These are phyloP conservation scores for Scutellospora calospora DNA, from an alignment of 371 early-diverging fungal species.

Conservation along the genomic window DNA sequence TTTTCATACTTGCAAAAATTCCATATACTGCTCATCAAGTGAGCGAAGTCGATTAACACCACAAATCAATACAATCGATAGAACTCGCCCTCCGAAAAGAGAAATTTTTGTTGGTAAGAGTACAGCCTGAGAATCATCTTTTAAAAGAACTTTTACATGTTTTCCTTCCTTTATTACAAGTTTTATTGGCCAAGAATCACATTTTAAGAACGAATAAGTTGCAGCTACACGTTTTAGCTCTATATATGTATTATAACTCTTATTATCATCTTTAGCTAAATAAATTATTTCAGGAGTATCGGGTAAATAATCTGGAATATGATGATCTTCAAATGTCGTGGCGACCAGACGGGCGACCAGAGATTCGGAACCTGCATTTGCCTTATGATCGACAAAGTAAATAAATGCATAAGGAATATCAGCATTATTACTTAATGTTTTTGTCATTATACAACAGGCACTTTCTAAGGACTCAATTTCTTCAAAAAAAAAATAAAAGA, in stretches of 20 bases:
- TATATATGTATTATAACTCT: neutral
- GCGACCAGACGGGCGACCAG: constrained; percentile 35
- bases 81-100: constrained; percentile 44
- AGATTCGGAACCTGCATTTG: neutral
- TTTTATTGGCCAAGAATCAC: constrained; percentile 49
- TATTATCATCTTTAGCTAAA: constrained; percentile 44
- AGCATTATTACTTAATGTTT: constrained; percentile 46
- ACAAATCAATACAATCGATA: constrained; percentile 50
- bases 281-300: constrained; percentile 50
- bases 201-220: too few species aligned
- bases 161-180: constrained; percentile 47
- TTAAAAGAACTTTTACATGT: constrained; percentile 48
- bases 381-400: constrained; percentile 41
- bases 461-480: constrained; percentile 25
- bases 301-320: constrained; percentile 51
- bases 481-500: too few species aligned
- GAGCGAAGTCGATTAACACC: constrained; percentile 50
- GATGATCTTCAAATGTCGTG: constrained; percentile 52
- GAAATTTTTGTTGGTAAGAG: constrained; percentile 49
- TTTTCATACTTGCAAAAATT: constrained; percentile 45
- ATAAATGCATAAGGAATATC: constrained; percentile 53
- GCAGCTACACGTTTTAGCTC: too few species aligned
- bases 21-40: constrained; percentile 52
- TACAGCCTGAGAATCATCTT: constrained; percentile 49
- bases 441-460: neutral